These are phyloP conservation scores for Cryptococcus wingfieldii DNA, from an alignment of 1,284 basidiomycete genomes.

Conservation along the genomic window DNA sequence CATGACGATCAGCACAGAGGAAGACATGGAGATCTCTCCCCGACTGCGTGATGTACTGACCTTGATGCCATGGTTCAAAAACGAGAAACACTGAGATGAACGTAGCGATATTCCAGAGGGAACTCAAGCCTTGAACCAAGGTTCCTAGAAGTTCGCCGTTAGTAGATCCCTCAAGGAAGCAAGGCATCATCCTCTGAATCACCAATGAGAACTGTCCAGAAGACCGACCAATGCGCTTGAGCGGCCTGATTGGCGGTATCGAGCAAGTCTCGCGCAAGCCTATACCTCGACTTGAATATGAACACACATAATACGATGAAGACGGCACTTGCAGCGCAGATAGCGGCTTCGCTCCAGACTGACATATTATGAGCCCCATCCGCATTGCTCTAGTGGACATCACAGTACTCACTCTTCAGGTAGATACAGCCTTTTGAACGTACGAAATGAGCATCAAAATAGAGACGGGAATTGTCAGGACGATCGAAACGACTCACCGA, in stretches of 20 bases:
- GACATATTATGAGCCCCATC: not conserved
- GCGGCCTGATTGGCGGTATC: slow-evolving; percentile 11
- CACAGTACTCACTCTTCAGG: not conserved
- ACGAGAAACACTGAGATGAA: slow-evolving; percentile 10
- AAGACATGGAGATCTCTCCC: too few species aligned
- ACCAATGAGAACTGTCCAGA: slow-evolving; percentile 12
- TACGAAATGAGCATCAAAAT: not conserved
- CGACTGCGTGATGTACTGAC: not conserved
- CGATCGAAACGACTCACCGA: slow-evolving; percentile 1
- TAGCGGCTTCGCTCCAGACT: slow-evolving; percentile 1
- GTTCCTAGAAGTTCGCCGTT: not conserved
- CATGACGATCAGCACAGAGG: not conserved
- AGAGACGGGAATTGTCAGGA: not conserved
- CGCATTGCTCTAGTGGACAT: not conserved
- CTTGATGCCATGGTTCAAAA: slow-evolving; percentile 7
- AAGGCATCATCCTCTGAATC: not conserved
- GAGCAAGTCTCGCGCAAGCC: slow-evolving; percentile 5
- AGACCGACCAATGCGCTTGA: slow-evolving; percentile 10
- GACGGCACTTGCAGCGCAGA: not conserved
- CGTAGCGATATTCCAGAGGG: slow-evolving; percentile 11
- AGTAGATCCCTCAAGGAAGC: not conserved
- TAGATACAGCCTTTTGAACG: not conserved
- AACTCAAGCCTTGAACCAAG: slow-evolving; percentile 1
- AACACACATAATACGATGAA: slow-evolving; percentile 1
- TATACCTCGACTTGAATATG: not conserved